Evolutionary conservation across 2,329 filamentous ascomycete species (phyloP).

Genomic region (Fusarium sp.): DNA sequence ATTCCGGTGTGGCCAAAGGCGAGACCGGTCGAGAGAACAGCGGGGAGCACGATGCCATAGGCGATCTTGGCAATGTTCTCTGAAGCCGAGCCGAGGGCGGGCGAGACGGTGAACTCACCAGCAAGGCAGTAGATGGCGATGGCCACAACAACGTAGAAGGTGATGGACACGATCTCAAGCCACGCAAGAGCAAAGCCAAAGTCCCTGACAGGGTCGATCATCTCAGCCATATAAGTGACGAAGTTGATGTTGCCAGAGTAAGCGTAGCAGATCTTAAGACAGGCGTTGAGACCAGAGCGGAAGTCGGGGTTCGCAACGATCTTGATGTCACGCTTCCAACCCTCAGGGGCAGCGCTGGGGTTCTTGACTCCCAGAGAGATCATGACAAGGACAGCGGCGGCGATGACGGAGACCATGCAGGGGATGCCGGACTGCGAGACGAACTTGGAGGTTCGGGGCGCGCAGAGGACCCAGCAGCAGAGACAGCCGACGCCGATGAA

Average conservation of each 20-base stretch:
- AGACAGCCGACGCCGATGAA: conserved; percentile 73
- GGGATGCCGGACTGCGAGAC: conserved; percentile 48
- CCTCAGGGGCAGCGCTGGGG: conserved; percentile 43
- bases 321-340: conserved; percentile 46
- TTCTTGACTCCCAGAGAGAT: conserved; percentile 49
- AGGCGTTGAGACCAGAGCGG: conserved; percentile 47
- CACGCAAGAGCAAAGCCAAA: conserved; percentile 44
- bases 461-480: conserved; percentile 71
- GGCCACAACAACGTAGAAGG: conserved; percentile 42
- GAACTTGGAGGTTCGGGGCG: conserved; percentile 72
- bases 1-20: conserved; percentile 50
- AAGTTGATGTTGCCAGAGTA: conserved; percentile 54
- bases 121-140: conserved; percentile 45
- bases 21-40: conserved; percentile 47
- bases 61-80: conserved; percentile 42
- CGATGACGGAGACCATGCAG: conserved; percentile 49
- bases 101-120: conserved; percentile 44
- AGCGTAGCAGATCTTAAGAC: conserved; percentile 51
- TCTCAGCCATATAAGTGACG: conserved; percentile 52
- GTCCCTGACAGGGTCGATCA: conserved; percentile 49
- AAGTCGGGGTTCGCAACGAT: conserved; percentile 47
- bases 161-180: conserved; percentile 42
- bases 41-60: conserved; percentile 48
- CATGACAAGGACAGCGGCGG: conserved; percentile 52
- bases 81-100: conserved; percentile 42